Evolutionary conservation across 306 rosid genomes (phyloP).

Genomic region (Castanea sativa): DNA sequence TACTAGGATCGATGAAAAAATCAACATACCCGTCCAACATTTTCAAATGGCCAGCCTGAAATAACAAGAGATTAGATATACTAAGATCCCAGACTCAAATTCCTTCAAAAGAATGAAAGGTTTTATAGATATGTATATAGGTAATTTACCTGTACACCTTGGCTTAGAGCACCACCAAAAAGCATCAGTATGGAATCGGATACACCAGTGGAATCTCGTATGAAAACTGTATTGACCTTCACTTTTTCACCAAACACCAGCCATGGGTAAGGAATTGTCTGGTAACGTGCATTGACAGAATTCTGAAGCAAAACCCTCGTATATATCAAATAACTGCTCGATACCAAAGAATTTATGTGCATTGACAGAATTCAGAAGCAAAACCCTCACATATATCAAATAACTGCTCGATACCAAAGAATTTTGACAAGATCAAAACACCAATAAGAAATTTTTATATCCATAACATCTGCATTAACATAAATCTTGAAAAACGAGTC

Average conservation of each 20-base stretch:
- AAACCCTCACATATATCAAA: slow-evolving; percentile 17
- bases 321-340: neutral
- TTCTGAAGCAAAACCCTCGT: slow-evolving; percentile 58
- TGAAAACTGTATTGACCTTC: slow-evolving; percentile 83
- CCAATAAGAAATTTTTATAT: neutral
- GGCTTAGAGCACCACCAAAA: slow-evolving; percentile 71
- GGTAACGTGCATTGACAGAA: slow-evolving; percentile 90
- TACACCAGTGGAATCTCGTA: slow-evolving; percentile 96
- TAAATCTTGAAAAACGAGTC: neutral
- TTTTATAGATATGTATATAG: neutral
- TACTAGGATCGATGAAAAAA: slow-evolving; percentile 86
- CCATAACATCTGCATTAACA: neutral
- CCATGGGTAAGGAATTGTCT: slow-evolving; percentile 96
- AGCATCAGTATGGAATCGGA: slow-evolving; percentile 87
- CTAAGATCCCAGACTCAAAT: slow-evolving; percentile 15
- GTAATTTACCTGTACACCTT: slow-evolving; percentile 74
- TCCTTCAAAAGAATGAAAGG: neutral
- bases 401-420: neutral
- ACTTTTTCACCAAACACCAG: slow-evolving; percentile 95
- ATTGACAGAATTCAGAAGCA: slow-evolving; percentile 84
- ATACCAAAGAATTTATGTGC: slow-evolving; percentile 27
- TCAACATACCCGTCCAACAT: slow-evolving; percentile 86
- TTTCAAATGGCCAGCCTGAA: slow-evolving; percentile 86
- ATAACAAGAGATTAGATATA: slow-evolving; percentile 1
- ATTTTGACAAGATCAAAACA: neutral